Percentiles rank a stretch among this genome's conserved stretches.
Conservation (phyloP, 208 protist species). For the Leishmania aethiopica region DNA sequence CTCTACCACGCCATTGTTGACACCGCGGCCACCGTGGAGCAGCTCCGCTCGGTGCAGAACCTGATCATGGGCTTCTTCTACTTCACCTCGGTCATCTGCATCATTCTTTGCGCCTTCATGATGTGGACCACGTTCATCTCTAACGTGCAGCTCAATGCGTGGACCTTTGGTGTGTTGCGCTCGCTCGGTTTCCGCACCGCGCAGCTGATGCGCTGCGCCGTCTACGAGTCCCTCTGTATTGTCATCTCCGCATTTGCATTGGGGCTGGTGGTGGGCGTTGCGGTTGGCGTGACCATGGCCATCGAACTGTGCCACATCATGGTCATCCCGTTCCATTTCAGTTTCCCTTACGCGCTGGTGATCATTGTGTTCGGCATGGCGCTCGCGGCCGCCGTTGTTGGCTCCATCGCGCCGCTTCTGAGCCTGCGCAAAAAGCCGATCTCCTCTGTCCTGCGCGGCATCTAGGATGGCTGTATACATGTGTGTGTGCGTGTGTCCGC, state of each 20-base stretch:
- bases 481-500: not conserved
- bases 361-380: slow-evolving; percentile 70
- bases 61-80: slow-evolving; percentile 95
- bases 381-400: slow-evolving; percentile 85
- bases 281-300: slow-evolving; percentile 82
- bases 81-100: slow-evolving; percentile 88
- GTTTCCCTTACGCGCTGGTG: slow-evolving; percentile 90
- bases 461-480: not conserved
- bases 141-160: slow-evolving; percentile 95
- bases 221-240: slow-evolving; percentile 94
- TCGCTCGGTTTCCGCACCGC: slow-evolving; percentile 88
- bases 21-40: slow-evolving; percentile 42
- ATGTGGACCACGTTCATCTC: slow-evolving; percentile 95
- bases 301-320: slow-evolving; percentile 90
- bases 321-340: slow-evolving; percentile 88
- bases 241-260: slow-evolving; percentile 92
- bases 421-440: slow-evolving; percentile 76
- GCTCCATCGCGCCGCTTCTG: slow-evolving; percentile 81
- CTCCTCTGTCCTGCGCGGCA: slow-evolving; percentile 64
- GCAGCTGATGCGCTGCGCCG: slow-evolving; percentile 85
- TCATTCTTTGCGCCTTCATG: slow-evolving; percentile 95
- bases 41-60: slow-evolving; percentile 51
- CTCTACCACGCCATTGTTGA: slow-evolving; percentile 49
- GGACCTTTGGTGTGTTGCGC: slow-evolving; percentile 95
- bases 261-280: slow-evolving; percentile 69